These are phyloP conservation scores for Mucuna pruriens DNA, from an alignment of 306 rosid species.

Conservation along the genomic window DNA sequence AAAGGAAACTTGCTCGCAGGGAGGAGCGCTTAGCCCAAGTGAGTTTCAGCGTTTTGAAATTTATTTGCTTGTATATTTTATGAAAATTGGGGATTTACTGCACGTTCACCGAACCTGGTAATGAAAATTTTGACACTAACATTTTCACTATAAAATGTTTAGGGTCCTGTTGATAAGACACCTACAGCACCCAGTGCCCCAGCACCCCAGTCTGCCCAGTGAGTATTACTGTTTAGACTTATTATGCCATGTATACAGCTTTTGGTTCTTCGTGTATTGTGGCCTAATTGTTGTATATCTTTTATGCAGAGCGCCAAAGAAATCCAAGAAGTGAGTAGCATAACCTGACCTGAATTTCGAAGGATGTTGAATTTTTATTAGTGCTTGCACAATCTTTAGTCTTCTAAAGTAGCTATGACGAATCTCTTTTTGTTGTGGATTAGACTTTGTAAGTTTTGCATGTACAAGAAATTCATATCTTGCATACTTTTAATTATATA, in stretches of 20 bases:
- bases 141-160: neutral
- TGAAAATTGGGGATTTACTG: neutral
- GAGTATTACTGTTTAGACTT: conserved; percentile 37
- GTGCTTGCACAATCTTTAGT: neutral
- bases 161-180: conserved; percentile 80
- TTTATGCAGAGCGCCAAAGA: conserved; percentile 66
- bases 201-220: conserved; percentile 61
- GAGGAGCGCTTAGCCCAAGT: conserved; percentile 56
- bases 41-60: conserved; percentile 3
- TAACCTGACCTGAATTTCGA: neutral
- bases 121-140: neutral
- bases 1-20: conserved; percentile 49
- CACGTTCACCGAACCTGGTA: neutral
- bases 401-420: neutral
- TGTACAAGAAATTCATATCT: conserved; percentile 1
- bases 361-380: neutral
- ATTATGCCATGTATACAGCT: neutral
- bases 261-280: neutral
- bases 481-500: neutral
- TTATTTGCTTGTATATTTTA: neutral
- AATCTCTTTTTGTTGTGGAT: conserved; percentile 2
- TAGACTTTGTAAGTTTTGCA: conserved; percentile 13
- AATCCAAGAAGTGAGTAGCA: conserved; percentile 63
- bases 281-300: neutral
- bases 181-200: conserved; percentile 49